Evolutionary conservation across 225 moss, liverwort and hornwort genomes (phyloP).

Genomic region (Straminergon stramineum): DNA sequence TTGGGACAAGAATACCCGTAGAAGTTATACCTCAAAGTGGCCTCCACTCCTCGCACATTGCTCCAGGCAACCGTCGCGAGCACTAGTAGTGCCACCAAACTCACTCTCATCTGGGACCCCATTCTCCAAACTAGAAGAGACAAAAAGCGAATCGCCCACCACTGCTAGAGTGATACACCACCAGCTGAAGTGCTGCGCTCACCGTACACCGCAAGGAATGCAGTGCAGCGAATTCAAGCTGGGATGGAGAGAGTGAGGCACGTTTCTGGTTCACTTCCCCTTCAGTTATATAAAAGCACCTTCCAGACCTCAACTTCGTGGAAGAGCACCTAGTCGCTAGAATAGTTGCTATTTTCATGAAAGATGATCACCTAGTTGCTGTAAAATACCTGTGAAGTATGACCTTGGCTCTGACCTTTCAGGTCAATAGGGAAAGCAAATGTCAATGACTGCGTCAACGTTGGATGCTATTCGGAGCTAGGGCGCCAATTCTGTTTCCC

Average conservation of each 20-base stretch:
- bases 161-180: not conserved
- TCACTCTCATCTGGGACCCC: not conserved
- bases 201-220: not conserved
- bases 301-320: not conserved
- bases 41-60: constrained; percentile 1
- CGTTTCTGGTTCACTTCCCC: not conserved
- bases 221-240: not conserved
- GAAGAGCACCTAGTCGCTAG: not conserved
- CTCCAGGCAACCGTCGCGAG: not conserved
- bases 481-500: not conserved
- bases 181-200: not conserved
- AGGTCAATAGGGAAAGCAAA: not conserved
- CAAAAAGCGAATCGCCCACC: not conserved
- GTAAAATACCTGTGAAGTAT: not conserved
- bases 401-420: not conserved
- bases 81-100: not conserved
- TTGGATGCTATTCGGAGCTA: not conserved
- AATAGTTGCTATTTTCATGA: not conserved
- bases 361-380: not conserved
- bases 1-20: constrained; percentile 2
- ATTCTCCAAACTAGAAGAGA: not conserved
- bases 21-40: not conserved
- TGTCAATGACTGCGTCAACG: not conserved
- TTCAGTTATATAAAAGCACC: not conserved
- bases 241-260: not conserved